Evolutionary conservation across 495 filamentous ascomycete species (phyloP).

Genomic region (Penicillium canescens): DNA sequence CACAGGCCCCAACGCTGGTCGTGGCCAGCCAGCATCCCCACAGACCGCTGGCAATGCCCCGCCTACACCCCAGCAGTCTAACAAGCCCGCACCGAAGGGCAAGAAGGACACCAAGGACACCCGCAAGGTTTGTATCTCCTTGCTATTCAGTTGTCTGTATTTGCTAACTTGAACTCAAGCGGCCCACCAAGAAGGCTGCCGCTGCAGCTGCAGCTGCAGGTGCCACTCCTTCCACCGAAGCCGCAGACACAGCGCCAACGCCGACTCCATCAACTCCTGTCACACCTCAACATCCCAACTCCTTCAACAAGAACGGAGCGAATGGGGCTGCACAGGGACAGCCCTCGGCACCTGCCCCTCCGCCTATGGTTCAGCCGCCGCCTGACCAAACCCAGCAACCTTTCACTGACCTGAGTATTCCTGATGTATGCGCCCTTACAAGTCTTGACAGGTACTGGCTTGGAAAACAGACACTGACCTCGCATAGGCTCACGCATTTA

Average conservation of each 20-base stretch:
- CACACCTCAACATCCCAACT: slow-evolving; percentile 71
- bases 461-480: slow-evolving; percentile 24
- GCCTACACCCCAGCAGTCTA: slow-evolving; percentile 78
- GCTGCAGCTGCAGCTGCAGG: slow-evolving; percentile 55
- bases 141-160: slow-evolving; percentile 15
- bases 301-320: slow-evolving; percentile 59
- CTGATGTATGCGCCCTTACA: slow-evolving; percentile 34
- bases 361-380: slow-evolving; percentile 43
- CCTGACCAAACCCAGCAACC: slow-evolving; percentile 43
- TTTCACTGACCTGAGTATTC: slow-evolving; percentile 38
- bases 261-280: slow-evolving; percentile 84
- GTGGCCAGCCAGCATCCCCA: slow-evolving; percentile 75
- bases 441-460: slow-evolving; percentile 4
- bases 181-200: slow-evolving; percentile 65
- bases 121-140: slow-evolving; percentile 67
- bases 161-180: slow-evolving; percentile 21
- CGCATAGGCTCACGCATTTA: slow-evolving; percentile 37
- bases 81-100: slow-evolving; percentile 75
- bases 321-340: slow-evolving; percentile 48
- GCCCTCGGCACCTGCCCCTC: slow-evolving; percentile 43
- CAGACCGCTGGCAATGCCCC: slow-evolving; percentile 74
- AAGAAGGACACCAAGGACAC: slow-evolving; percentile 76
- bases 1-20: slow-evolving; percentile 57
- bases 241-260: slow-evolving; percentile 65
- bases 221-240: slow-evolving; percentile 75